Evolutionary conservation across 1,284 basidiomycete genomes (phyloP), one percentile per base, ranked within the genome.

Genomic region (Phylloboletellus chloephorus): DNA sequence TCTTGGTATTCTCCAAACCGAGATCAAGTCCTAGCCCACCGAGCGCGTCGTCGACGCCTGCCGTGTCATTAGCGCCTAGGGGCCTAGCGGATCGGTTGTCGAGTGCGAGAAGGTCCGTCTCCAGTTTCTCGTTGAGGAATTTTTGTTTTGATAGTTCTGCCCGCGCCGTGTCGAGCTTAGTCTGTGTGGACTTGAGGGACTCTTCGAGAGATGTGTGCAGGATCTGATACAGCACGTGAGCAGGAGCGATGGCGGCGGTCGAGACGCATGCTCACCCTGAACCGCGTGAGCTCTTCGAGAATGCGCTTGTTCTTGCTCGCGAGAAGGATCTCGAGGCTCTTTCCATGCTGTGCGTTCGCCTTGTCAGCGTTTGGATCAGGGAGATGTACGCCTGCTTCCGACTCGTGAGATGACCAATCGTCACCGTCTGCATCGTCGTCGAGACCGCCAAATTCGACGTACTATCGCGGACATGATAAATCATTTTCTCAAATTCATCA

Each of bases 301-400:
- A 98, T 78, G 34, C 87, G 81, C 57, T 90, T 89, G 66, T 98
- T 98, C 72, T 97, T 98, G 36, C 79, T 82, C 2, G 94, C 88
- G 20, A 98, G 76, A 1, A 98, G 78, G 19, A 81, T 79, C 64
- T 98, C 95, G 1, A 98, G 76, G 0, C 92, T 89, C 60, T 84
- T 86, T 16, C 79, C 86, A 25, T 79, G 78, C 44, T 83, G 78
- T 20, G 67, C 69, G 53, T 86, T 89, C 24, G 82, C 78, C 56
- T 90, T 90, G 41, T 81, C 78, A 9, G 88, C 83, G 53, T 93
- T 92, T 0, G 92, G 91, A 60, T 91, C 80, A 0, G 91, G 92
- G 31, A 95, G 73, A 26, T 77, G 77, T 8, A 88, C 55, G 2
- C 56, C 50, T 15, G 28, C 33, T 16, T 61, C 61, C 2, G 56